phyloP scores from a whole-genome alignment of 1,284 basidiomycete genomes.

The Cutaneotrichosporon mucoides region DNA sequence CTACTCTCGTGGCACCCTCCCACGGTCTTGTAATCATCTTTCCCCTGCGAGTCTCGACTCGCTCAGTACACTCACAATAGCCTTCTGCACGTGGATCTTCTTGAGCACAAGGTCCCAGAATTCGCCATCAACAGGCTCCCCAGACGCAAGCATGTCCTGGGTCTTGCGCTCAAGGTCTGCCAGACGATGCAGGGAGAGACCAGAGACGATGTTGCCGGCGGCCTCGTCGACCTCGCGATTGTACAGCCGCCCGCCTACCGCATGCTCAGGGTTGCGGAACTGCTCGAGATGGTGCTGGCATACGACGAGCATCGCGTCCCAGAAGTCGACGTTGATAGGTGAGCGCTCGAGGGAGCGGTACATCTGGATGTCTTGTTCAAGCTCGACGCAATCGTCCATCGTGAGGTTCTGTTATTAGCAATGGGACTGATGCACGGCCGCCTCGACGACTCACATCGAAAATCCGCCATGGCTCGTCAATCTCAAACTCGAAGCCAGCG shows the following conservation, averaged over 20 bases:
- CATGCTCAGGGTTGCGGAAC: slow-evolving; percentile 55
- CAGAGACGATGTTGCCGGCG: slow-evolving; percentile 39
- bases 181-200: slow-evolving; percentile 69
- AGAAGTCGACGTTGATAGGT: slow-evolving; percentile 87
- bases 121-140: slow-evolving; percentile 92
- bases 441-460: slow-evolving; percentile 65
- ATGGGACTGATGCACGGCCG: too few species aligned
- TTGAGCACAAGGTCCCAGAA: slow-evolving; percentile 95
- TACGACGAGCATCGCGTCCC: slow-evolving; percentile 97
- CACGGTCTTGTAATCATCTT: too few species aligned
- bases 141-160: slow-evolving; percentile 79
- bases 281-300: slow-evolving; percentile 88
- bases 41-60: neutral
- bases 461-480: slow-evolving; percentile 96
- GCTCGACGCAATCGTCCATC: slow-evolving; percentile 80
- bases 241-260: slow-evolving; percentile 40
- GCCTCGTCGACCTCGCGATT: slow-evolving; percentile 37
- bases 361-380: slow-evolving; percentile 90
- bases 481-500: slow-evolving; percentile 89
- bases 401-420: slow-evolving; percentile 65
- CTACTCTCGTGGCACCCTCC: too few species aligned
- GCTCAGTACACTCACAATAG: slow-evolving; percentile 61
- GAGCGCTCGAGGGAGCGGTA: slow-evolving; percentile 83
- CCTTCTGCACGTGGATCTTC: slow-evolving; percentile 94
- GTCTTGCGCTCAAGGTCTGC: slow-evolving; percentile 77